These are phyloP conservation scores for Hortiboletus flavorubellus DNA, from an alignment of 768 basidiomycete species.

Conservation along the genomic window DNA sequence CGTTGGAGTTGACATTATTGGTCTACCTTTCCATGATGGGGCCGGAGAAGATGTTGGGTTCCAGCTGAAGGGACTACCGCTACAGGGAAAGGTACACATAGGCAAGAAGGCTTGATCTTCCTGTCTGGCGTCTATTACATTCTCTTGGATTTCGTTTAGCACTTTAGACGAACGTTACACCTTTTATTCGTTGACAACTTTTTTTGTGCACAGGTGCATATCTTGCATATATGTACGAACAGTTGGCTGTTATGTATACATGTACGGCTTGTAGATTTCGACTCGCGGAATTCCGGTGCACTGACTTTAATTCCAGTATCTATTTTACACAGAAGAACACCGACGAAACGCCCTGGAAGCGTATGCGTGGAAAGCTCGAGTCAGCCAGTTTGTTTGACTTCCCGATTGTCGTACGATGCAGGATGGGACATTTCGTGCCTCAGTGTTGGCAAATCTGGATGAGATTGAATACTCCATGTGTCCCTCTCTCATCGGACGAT, in stretches of 20 bases:
- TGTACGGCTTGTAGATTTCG: slow-evolving; percentile 22
- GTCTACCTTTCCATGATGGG: slow-evolving; percentile 50
- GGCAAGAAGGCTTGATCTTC: slow-evolving; percentile 46
- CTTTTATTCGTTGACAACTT: slow-evolving; percentile 3
- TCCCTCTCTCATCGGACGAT: too few species aligned
- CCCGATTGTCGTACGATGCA: slow-evolving; percentile 10
- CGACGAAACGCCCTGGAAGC: too few species aligned
- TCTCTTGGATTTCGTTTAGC: background rate
- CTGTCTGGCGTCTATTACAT: background rate
- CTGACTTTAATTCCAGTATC: background rate
- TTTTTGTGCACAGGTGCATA: slow-evolving; percentile 8
- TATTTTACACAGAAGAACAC: background rate
- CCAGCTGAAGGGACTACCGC: slow-evolving; percentile 60
- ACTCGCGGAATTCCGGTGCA: background rate
- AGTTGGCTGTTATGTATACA: slow-evolving; percentile 5
- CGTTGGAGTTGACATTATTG: slow-evolving; percentile 56
- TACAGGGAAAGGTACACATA: slow-evolving; percentile 62
- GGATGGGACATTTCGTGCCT: background rate
- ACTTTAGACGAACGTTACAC: slow-evolving; percentile 1
- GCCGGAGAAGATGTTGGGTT: slow-evolving; percentile 42
- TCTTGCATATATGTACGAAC: slow-evolving; percentile 6
- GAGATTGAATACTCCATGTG: too few species aligned
- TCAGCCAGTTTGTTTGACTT: too few species aligned
- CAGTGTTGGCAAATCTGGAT: too few species aligned
- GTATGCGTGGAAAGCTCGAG: too few species aligned